phyloP scores from a whole-genome alignment of 1,284 basidiomycete species.

The Moniliella sp. region DNA sequence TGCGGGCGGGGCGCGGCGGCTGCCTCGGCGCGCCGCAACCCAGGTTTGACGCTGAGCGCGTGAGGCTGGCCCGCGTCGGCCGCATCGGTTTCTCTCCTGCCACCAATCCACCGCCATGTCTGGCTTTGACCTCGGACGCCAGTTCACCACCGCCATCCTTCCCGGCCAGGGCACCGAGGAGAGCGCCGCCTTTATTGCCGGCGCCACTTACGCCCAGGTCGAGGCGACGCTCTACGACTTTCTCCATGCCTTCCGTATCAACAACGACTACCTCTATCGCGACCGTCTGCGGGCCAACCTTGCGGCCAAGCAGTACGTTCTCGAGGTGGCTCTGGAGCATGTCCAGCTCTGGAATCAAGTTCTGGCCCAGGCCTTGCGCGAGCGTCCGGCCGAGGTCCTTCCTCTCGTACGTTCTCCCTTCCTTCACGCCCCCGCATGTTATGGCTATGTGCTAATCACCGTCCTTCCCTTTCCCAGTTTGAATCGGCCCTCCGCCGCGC shows the following conservation, averaged over 20 bases:
- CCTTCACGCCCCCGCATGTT: not conserved
- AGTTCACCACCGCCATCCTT: conserved; percentile 25
- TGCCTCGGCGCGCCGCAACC: no score
- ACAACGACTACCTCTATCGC: conserved; percentile 38
- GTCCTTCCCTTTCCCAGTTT: conserved; percentile 5
- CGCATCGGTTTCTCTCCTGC: no score
- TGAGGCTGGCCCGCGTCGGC: no score
- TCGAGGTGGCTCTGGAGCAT: conserved; percentile 80
- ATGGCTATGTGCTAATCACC: not conserved
- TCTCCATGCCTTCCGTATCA: conserved; percentile 28
- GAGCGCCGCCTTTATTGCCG: not conserved
- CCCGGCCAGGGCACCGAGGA: conserved; percentile 14
- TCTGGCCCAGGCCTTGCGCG: conserved; percentile 69
- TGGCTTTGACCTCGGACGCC: conserved; percentile 29
- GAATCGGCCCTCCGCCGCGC: conserved; percentile 25
- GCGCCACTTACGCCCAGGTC: conserved; percentile 22
- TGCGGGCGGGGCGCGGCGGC: no score
- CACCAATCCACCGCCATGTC: conserved; percentile 16
- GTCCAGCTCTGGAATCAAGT: conserved; percentile 77
- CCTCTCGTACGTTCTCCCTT: conserved; percentile 47
- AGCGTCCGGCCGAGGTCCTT: conserved; percentile 66
- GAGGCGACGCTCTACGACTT: conserved; percentile 29
- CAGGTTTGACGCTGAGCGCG: no score
- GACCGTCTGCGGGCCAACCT: conserved; percentile 75
- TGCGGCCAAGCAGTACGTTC: conserved; percentile 65